phyloP scores from a whole-genome alignment of 1,284 basidiomycete genomes.

The Microbotryum silenes-acaulis region DNA sequence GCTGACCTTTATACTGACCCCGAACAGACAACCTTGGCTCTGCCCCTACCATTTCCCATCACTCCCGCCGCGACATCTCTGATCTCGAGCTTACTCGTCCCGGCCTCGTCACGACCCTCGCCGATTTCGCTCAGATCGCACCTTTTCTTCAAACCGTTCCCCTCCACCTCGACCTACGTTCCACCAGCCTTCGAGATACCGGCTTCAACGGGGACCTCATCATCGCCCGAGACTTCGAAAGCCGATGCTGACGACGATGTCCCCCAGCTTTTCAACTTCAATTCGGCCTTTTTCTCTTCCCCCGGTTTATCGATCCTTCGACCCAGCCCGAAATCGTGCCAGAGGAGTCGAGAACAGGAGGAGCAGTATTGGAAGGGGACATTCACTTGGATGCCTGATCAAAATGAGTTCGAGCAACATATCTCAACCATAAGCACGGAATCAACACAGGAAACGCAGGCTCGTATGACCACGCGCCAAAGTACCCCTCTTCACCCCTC shows the following conservation, averaged over 20 bases:
- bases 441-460: neutral
- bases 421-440: neutral
- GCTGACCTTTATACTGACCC: constrained; percentile 18
- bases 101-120: constrained; percentile 45
- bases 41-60: neutral
- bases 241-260: neutral
- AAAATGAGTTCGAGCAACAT: constrained; percentile 13
- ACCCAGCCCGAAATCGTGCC: constrained; percentile 3
- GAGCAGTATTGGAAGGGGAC: constrained; percentile 26
- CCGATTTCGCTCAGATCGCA: constrained; percentile 58
- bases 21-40: constrained; percentile 6
- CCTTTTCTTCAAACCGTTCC: constrained; percentile 49
- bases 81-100: constrained; percentile 46
- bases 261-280: constrained; percentile 13
- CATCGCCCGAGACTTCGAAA: constrained; percentile 2
- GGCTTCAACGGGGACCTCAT: neutral
- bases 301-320: constrained; percentile 35
- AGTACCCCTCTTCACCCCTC: neutral
- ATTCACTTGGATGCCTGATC: constrained; percentile 17
- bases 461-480: no score
- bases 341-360: constrained; percentile 1
- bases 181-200: constrained; percentile 4
- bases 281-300: constrained; percentile 35
- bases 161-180: constrained; percentile 3
- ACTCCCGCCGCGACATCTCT: neutral